A percentile compares a stretch with the other conserved stretches of the same genome.
phyloP scores from a whole-genome alignment of 2,329 filamentous ascomycete species.

The Aschersonia sp. region DNA sequence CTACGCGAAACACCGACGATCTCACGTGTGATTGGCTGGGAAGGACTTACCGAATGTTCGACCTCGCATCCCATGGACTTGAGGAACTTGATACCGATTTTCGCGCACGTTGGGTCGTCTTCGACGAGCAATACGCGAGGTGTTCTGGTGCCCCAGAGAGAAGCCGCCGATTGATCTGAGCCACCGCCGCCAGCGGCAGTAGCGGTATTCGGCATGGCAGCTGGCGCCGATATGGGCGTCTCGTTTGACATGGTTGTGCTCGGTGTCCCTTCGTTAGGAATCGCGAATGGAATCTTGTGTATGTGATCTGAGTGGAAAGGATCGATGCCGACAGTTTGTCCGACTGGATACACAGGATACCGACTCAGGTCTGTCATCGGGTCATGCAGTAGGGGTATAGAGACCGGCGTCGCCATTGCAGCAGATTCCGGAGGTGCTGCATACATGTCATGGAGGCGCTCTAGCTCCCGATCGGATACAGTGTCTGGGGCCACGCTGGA shows the following conservation, averaged over 20 bases:
- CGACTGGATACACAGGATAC: slow-evolving; percentile 77
- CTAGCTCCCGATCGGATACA: slow-evolving; percentile 37
- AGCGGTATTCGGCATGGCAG: slow-evolving; percentile 7
- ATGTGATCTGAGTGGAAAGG: slow-evolving; percentile 91
- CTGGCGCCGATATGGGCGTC: slow-evolving; percentile 7
- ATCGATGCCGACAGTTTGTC: slow-evolving; percentile 81
- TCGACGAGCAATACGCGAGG: slow-evolving; percentile 86
- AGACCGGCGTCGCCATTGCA: slow-evolving; percentile 22
- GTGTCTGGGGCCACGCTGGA: slow-evolving; percentile 36
- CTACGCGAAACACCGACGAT: too few species aligned
- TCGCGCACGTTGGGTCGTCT: slow-evolving; percentile 54
- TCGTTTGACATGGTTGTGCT: slow-evolving; percentile 22
- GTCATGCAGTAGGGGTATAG: slow-evolving; percentile 35
- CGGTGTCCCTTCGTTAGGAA: slow-evolving; percentile 39
- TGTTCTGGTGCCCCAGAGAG: slow-evolving; percentile 42
- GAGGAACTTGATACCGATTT: slow-evolving; percentile 54
- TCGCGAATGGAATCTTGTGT: slow-evolving; percentile 80
- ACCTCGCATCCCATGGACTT: slow-evolving; percentile 50
- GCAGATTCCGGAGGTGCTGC: slow-evolving; percentile 39
- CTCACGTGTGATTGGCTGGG: neutral
- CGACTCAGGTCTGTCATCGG: slow-evolving; percentile 38
- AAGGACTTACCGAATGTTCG: slow-evolving; percentile 45
- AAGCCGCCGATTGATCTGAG: slow-evolving; percentile 25
- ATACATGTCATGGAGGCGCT: slow-evolving; percentile 39
- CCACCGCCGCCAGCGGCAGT: slow-evolving; percentile 7